Percentiles rank a stretch among this genome's conserved stretches.
Evolutionary conservation across 176 grass and related monocot genomes (phyloP).

Genomic region (Cenchrus americanus): DNA sequence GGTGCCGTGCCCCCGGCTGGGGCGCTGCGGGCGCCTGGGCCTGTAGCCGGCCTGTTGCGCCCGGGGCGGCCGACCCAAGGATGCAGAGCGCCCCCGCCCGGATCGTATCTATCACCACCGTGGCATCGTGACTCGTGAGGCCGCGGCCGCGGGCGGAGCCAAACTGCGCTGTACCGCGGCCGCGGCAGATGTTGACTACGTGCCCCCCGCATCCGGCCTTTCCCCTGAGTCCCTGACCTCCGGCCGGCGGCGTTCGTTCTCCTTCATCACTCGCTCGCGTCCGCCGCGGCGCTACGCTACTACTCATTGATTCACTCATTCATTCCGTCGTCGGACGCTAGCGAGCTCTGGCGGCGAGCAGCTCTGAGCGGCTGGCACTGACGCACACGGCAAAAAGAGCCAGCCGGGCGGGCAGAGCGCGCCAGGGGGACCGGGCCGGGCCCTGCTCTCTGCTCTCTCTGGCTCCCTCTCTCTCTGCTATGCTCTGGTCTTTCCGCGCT

Average conservation of each 20-base stretch:
- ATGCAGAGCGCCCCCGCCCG: not conserved
- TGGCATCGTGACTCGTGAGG: not conserved
- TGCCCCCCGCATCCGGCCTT: not conserved
- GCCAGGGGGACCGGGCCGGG: not conserved
- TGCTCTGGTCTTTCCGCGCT: not conserved
- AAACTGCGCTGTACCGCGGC: not conserved
- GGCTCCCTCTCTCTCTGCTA: not conserved
- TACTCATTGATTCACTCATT: not conserved
- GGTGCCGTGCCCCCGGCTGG: not conserved
- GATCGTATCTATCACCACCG: not conserved
- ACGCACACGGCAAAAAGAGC: constrained; percentile 27
- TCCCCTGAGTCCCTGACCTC: no score
- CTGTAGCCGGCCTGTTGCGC: not conserved
- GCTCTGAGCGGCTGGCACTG: not conserved
- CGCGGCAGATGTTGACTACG: constrained; percentile 16
- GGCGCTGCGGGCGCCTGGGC: not conserved
- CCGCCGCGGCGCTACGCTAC: not conserved
- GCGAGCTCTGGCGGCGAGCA: not conserved
- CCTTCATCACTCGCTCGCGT: not conserved
- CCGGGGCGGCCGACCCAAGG: not conserved
- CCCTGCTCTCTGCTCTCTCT: no score
- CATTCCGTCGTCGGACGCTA: not conserved
- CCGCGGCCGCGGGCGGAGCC: not conserved
- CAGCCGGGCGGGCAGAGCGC: constrained; percentile 23
- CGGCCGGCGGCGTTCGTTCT: no score